A percentile compares a stretch with the other conserved stretches of the same genome.
Evolutionary conservation across 2,329 filamentous ascomycete genomes (phyloP).

Genomic region (Aureobasidium leucospermi): DNA sequence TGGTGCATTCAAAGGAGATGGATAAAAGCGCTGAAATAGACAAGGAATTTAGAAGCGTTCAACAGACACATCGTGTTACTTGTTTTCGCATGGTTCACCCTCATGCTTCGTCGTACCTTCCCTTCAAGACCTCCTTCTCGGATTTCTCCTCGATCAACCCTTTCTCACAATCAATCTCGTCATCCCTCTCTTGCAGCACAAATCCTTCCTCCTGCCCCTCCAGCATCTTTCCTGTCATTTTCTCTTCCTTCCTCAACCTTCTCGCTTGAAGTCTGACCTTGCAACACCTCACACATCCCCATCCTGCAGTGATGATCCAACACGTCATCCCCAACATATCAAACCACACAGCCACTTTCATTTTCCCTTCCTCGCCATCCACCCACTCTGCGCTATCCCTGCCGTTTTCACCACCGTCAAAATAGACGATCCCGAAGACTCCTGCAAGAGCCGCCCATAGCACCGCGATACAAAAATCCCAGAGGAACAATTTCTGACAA

Average conservation of each 20-base stretch:
- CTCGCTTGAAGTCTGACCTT: neutral
- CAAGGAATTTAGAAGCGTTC: too few relatives aligned
- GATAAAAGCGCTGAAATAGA: too few relatives aligned
- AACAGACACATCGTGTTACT: neutral
- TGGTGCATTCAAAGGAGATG: too few relatives aligned
- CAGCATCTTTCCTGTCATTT: neutral
- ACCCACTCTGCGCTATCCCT: too few relatives aligned
- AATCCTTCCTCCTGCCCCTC: neutral
- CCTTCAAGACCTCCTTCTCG: neutral
- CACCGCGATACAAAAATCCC: neutral
- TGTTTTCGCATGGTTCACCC: too few relatives aligned
- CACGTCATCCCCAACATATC: neutral
- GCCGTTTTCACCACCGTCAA: neutral
- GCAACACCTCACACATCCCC: neutral
- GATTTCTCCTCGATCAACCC: neutral
- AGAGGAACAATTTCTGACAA: neutral
- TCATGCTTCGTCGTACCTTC: neutral
- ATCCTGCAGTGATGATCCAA: neutral
- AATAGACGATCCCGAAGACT: neutral
- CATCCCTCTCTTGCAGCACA: neutral
- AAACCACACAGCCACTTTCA: neutral
- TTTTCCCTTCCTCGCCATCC: neutral
- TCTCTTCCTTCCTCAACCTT: neutral
- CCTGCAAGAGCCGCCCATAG: neutral
- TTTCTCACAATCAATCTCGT: neutral